Percentiles rank a stretch among this genome's conserved stretches.
phyloP scores from a whole-genome alignment of 2,329 filamentous ascomycete species.

The Curvularia spicifera region DNA sequence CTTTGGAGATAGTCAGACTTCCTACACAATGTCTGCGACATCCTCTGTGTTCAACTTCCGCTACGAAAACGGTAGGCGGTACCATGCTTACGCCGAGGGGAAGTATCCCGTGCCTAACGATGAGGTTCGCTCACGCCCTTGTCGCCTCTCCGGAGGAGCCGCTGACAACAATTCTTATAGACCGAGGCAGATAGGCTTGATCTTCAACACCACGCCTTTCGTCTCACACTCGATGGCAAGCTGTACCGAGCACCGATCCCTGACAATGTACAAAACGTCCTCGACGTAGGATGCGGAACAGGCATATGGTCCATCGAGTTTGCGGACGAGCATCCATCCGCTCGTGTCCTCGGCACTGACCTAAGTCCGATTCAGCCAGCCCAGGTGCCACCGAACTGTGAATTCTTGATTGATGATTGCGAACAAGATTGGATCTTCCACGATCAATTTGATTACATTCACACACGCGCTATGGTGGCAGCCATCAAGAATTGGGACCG shows the following conservation, averaged over 20 bases:
- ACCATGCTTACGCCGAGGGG: constrained; percentile 41
- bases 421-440: constrained; percentile 63
- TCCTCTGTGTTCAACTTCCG: constrained; percentile 40
- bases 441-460: constrained; percentile 64
- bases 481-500: constrained; percentile 61
- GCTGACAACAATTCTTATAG: constrained; percentile 21
- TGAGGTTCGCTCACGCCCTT: constrained; percentile 28
- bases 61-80: constrained; percentile 42
- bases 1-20: constrained; percentile 10
- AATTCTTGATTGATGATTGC: constrained; percentile 46
- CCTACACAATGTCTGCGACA: constrained; percentile 41
- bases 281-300: constrained; percentile 45
- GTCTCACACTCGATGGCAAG: constrained; percentile 42
- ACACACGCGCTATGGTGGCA: constrained; percentile 59
- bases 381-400: constrained; percentile 43
- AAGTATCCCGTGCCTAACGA: constrained; percentile 44
- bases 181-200: constrained; percentile 40
- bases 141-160: not conserved
- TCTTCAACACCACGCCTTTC: constrained; percentile 45
- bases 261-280: constrained; percentile 36
- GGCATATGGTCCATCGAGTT: constrained; percentile 46
- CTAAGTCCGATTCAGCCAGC: constrained; percentile 44
- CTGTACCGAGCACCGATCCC: constrained; percentile 39
- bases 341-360: constrained; percentile 44
- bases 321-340: constrained; percentile 42